phyloP scores from a whole-genome alignment of 805 yeast species.

The Candida hungchunana region DNA sequence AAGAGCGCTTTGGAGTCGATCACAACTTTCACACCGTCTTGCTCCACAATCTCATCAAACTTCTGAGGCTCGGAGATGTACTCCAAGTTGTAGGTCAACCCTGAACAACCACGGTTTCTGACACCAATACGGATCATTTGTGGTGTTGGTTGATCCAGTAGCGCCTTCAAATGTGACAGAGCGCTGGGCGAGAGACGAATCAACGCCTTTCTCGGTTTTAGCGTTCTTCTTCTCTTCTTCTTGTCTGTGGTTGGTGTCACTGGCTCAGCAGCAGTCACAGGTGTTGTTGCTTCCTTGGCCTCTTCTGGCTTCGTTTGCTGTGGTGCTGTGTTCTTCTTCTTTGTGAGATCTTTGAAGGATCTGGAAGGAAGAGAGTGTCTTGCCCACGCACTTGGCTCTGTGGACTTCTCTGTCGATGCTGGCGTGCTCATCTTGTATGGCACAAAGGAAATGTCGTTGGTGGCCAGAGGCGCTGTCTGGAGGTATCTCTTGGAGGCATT shows the following conservation, averaged over 20 bases:
- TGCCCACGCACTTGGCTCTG: constrained; percentile 19
- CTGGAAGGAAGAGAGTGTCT: constrained; percentile 27
- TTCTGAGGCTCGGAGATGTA: constrained; percentile 90
- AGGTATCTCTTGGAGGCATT: constrained; percentile 26
- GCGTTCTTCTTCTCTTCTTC: constrained; percentile 52
- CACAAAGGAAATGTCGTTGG: constrained; percentile 17
- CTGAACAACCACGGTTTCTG: constrained; percentile 95
- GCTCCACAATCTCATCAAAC: constrained; percentile 89
- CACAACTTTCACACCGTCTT: constrained; percentile 88
- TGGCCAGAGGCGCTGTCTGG: constrained; percentile 27
- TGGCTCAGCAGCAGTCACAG: constrained; percentile 11
- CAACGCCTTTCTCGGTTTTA: constrained; percentile 87
- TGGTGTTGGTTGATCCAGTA: constrained; percentile 80
- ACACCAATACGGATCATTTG: constrained; percentile 90
- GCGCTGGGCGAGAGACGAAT: constrained; percentile 79
- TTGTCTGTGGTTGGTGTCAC: constrained; percentile 21
- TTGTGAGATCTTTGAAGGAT: constrained; percentile 24
- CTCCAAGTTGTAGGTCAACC: constrained; percentile 85
- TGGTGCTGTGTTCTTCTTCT: constrained; percentile 15
- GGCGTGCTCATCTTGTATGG: constrained; percentile 15
- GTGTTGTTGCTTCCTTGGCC: constrained; percentile 10
- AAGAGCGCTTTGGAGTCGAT: constrained; percentile 95
- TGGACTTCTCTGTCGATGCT: not conserved
- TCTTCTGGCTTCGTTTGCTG: constrained; percentile 10
- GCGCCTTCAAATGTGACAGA: constrained; percentile 57